These are phyloP conservation scores for Anthostomella pinea DNA, from an alignment of 2,329 filamentous ascomycete species.

Conservation along the genomic window DNA sequence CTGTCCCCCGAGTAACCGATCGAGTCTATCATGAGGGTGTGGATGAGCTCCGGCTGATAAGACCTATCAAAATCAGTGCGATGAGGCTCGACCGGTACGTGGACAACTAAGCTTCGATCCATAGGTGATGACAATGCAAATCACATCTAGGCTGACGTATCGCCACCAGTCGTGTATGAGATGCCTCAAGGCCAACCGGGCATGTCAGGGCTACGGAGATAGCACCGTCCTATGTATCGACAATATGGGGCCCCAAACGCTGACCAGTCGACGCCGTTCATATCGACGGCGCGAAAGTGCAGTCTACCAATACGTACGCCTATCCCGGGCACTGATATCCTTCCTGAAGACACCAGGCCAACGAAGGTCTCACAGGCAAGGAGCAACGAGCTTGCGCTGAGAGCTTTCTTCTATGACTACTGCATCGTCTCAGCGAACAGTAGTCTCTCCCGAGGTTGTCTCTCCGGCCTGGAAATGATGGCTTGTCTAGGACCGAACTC, in stretches of 20 bases:
- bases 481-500: conserved; percentile 13
- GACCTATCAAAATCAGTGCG: too few species aligned
- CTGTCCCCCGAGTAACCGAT: too few species aligned
- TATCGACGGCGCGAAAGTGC: conserved; percentile 20
- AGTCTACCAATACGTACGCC: conserved; percentile 15
- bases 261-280: not conserved
- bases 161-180: too few species aligned
- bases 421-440: conserved; percentile 16
- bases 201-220: too few species aligned
- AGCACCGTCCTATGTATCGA: not conserved
- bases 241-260: not conserved
- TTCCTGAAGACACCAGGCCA: conserved; percentile 17
- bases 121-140: too few species aligned
- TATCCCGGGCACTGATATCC: conserved; percentile 15
- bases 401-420: conserved; percentile 25
- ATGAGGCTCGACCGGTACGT: too few species aligned
- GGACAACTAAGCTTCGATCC: too few species aligned
- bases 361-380: conserved; percentile 13
- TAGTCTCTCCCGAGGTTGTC: conserved; percentile 17
- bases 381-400: conserved; percentile 12
- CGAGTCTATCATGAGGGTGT: too few species aligned
- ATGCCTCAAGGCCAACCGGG: too few species aligned
- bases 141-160: too few species aligned
- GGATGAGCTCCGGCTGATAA: too few species aligned
- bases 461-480: conserved; percentile 17